Evolutionary conservation across 2,329 filamentous ascomycete genomes (phyloP), one percentile per base, ranked within the genome.

Genomic region (Talaromyces sp.): DNA sequence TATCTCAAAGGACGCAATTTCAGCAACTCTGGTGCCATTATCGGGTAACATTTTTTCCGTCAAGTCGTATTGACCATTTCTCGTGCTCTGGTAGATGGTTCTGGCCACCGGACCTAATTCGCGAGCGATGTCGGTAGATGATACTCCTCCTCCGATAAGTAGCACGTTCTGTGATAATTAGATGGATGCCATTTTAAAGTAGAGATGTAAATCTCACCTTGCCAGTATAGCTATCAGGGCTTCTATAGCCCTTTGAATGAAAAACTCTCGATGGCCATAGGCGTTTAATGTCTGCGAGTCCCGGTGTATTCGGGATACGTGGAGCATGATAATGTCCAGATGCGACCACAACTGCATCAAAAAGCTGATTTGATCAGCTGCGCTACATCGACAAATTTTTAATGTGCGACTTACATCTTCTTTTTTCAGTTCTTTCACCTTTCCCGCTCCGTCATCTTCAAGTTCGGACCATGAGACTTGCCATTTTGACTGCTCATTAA

Each of bases 51-150:
- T 70, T 1, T 72, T 78, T 0, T 79, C 74, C 0, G 86, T 82
- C 0, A 88, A 73, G 71, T 90, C 88, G 65, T 87, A 89, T 0
- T 78, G 75, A 2, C 89, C 88, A 31, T 84, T 83, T 27, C 89
- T 80, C 0, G 86, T 86, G 67, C 85, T 88, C 69, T 86, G 84
- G 67, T 81, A 84, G 8, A 85, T 78, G 0, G 70, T 76, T 3
- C 76, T 76, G 2, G 82, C 82, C 5, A 80, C 65, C 0, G 75
- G 72, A 1, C 80, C 76, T n/a, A 85, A 75, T 66, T 86, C 84
- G 49, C 80, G 79, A 3, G 84, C 83, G 24, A 86, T 85, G 67
- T 86, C 84, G 43, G 76, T 80, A 0, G 84, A 82, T 0, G 85
- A 87, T 0, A 85, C 82, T 4, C 84, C 83, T 7, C 83, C 84